These are phyloP conservation scores for Zymoseptoria brevis DNA, from an alignment of 2,329 filamentous ascomycete genomes.

Conservation along the genomic window DNA sequence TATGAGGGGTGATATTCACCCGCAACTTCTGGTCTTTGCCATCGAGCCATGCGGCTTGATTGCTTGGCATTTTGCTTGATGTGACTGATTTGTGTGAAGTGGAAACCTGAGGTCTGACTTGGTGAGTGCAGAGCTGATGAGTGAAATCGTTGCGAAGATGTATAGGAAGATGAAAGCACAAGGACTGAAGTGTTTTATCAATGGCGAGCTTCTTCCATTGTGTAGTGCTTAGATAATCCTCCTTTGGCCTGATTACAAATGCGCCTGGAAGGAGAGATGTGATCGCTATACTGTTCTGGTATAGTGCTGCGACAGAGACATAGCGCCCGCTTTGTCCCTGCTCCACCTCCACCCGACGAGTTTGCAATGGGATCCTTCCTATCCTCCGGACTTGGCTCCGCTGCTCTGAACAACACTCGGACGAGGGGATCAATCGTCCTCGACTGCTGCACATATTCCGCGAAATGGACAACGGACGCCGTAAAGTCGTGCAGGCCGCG, in stretches of 20 bases:
- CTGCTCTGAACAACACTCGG: too few relatives aligned
- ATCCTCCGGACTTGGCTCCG: too few relatives aligned
- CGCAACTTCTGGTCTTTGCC: slow-evolving; percentile 16
- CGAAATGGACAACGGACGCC: too few relatives aligned
- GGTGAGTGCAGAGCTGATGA: background rate
- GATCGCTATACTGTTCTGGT: too few relatives aligned
- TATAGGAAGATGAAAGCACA: background rate
- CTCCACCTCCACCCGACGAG: too few relatives aligned
- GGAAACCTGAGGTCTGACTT: background rate
- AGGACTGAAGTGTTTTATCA: background rate
- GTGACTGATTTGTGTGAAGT: background rate
- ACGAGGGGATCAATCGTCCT: too few relatives aligned
- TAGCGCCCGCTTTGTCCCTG: too few relatives aligned
- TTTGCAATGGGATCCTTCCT: too few relatives aligned
- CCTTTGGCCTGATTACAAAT: background rate
- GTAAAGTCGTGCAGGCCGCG: too few relatives aligned
- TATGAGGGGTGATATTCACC: background rate
- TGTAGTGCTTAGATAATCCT: background rate
- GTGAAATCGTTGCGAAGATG: background rate
- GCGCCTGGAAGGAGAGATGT: too few relatives aligned
- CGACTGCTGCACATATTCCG: too few relatives aligned
- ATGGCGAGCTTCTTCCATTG: background rate
- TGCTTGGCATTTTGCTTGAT: slow-evolving; percentile 4
- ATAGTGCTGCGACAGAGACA: too few relatives aligned
- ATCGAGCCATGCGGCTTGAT: slow-evolving; percentile 28